Evolutionary conservation across 345 rosid genomes (phyloP), one percentile per base, ranked within the genome.

Genomic region (Hypericum androsaemum): DNA sequence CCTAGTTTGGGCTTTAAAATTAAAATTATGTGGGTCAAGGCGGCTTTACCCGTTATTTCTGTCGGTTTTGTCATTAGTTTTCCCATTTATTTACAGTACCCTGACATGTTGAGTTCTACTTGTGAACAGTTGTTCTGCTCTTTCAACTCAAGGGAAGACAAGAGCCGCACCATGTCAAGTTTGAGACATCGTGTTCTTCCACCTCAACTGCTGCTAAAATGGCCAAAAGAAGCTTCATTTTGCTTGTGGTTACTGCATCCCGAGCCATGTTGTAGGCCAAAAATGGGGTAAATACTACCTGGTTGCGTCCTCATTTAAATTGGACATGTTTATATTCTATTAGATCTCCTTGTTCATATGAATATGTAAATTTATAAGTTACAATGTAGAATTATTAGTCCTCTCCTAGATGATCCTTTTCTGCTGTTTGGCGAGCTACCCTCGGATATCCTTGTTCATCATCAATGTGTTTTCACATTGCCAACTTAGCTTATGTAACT

Each of bases 101-200:
- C 57, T 73, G 57, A 76, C 71, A 53, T 47, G 56, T 58, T 61
- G 50, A 51, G 52, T 70, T 65, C 53, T 60, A 36, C 59, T 59
- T 39, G 10, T 69, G 36, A 64, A 54, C 69, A 82, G 95, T 65
- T 85, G 59, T 80, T 85, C 63, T 80, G 87, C 64, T 83, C 84
- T 2, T 80, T 76, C 48, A 59, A 71, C 57, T 78, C 84, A 41
- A 70, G 79, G 63, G 95, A 82, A 54, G 95, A 85, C 59, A 87
- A 83, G 73, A 70, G 80, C 53, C 69, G 72, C 71, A 92, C 88
- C 35, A 88, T 92, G 98, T 80, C 89, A 50, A 83, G 95, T 65
- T 66, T 92, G 74, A 77, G 94, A 71, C 95, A 92, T 73, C 89
- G 98, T 7, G 82, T 92, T 64, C 98, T 92, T 78, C 96, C 96